Evolutionary conservation across 2,329 filamentous ascomycete genomes (phyloP).

Genomic region (Pseudopithomyces maydicus): DNA sequence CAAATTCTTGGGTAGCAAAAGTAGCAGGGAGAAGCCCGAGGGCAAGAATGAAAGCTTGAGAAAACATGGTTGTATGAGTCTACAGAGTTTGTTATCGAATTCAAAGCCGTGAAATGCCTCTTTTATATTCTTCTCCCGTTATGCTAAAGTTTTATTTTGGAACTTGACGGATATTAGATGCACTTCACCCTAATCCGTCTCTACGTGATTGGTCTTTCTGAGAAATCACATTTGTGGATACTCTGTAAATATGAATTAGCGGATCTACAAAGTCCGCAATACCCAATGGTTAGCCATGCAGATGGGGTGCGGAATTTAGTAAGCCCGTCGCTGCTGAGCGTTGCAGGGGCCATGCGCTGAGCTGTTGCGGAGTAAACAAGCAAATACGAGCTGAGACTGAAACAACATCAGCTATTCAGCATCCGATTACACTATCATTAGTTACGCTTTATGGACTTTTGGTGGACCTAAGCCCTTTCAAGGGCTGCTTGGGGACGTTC

Average conservation of each 20-base stretch:
- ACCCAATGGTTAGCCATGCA: background rate
- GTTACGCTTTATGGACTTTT: too few relatives aligned
- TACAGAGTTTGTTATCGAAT: background rate
- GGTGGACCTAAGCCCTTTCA: too few relatives aligned
- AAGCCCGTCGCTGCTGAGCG: background rate
- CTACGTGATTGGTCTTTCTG: too few relatives aligned
- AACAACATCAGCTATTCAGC: background rate
- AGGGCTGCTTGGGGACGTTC: background rate
- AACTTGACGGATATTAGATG: too few relatives aligned
- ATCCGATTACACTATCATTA: too few relatives aligned
- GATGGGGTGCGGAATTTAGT: background rate
- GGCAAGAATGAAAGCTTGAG: background rate
- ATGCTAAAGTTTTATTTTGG: too few relatives aligned
- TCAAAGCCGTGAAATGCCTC: background rate
- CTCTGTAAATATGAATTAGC: too few relatives aligned
- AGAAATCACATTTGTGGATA: background rate
- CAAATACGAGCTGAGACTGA: conserved; percentile 1
- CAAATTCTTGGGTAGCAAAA: background rate
- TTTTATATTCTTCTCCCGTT: background rate
- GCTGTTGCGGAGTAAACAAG: background rate
- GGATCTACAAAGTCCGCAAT: background rate
- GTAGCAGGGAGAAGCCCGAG: background rate
- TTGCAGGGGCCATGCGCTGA: background rate
- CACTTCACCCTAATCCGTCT: too few relatives aligned
- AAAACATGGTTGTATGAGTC: background rate